These are phyloP conservation scores for Grosmannia clavigera DNA, from an alignment of 2,329 filamentous ascomycete species.

Conservation along the genomic window DNA sequence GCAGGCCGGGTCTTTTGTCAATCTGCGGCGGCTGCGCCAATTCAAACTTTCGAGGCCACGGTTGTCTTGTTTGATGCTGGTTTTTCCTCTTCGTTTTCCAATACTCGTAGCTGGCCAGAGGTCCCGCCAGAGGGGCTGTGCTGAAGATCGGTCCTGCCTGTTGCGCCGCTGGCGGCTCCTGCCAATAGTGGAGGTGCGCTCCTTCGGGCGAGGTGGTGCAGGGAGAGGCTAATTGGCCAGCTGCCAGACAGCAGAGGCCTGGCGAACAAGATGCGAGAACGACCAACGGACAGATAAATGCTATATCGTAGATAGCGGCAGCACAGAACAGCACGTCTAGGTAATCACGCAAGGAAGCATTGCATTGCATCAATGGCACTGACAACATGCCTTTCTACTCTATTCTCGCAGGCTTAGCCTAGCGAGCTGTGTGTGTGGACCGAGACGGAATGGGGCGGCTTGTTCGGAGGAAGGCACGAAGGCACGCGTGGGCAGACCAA, in stretches of 20 bases:
- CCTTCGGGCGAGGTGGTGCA: neutral
- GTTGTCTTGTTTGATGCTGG: neutral
- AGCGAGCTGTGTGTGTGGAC: neutral
- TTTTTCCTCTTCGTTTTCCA: neutral
- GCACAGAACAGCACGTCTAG: neutral
- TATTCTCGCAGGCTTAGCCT: neutral
- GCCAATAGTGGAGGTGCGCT: neutral
- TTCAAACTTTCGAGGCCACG: neutral
- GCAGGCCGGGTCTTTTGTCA: neutral
- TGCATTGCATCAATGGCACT: neutral
- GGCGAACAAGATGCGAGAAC: neutral
- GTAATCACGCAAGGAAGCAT: no score
- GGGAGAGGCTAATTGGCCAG: neutral
- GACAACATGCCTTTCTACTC: neutral
- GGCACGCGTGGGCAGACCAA: neutral
- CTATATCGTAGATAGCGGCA: neutral
- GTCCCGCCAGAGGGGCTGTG: slow-evolving; percentile 2
- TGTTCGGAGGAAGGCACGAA: neutral
- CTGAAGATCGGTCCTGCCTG: slow-evolving; percentile 1
- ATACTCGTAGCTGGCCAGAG: neutral
- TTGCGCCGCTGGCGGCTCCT: neutral
- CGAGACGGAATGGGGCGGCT: neutral
- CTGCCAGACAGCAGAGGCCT: neutral
- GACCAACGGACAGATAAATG: neutral
- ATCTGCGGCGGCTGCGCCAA: neutral